Conservation (phyloP, 306 rosid genomes). For the Fragaria vesca region DNA sequence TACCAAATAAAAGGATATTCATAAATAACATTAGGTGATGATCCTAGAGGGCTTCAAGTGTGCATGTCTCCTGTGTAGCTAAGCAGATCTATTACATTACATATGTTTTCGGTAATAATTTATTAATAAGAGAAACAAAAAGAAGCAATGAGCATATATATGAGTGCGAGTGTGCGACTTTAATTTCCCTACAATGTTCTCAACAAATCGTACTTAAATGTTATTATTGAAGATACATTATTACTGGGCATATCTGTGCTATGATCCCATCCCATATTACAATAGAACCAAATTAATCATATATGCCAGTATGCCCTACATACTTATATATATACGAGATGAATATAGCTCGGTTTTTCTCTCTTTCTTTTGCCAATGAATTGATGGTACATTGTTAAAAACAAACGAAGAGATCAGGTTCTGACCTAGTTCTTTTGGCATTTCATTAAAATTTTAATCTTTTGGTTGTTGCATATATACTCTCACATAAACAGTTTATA, state of each 20-base stretch:
- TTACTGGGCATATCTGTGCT: neutral
- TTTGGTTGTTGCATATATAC: neutral
- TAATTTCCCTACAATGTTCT: neutral
- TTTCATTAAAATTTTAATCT: neutral
- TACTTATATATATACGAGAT: neutral
- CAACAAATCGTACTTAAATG: neutral
- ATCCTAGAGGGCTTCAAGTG: neutral
- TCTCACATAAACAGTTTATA: neutral
- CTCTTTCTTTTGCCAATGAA: neutral
- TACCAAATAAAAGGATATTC: neutral
- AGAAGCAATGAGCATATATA: neutral
- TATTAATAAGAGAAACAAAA: neutral
- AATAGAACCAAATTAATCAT: neutral
- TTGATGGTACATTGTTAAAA: neutral
- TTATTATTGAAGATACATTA: neutral
- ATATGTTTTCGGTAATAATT: neutral
- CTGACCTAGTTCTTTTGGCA: neutral
- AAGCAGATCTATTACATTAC: neutral
- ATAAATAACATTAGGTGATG: constrained; percentile 5
- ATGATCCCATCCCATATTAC: neutral
- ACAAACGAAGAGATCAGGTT: neutral
- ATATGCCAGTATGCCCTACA: neutral
- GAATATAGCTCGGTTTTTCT: neutral
- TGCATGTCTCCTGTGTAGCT: no score
- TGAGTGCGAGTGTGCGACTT: neutral